phyloP scores from a whole-genome alignment of 306 rosid species.

The Cicer cuneatum region DNA sequence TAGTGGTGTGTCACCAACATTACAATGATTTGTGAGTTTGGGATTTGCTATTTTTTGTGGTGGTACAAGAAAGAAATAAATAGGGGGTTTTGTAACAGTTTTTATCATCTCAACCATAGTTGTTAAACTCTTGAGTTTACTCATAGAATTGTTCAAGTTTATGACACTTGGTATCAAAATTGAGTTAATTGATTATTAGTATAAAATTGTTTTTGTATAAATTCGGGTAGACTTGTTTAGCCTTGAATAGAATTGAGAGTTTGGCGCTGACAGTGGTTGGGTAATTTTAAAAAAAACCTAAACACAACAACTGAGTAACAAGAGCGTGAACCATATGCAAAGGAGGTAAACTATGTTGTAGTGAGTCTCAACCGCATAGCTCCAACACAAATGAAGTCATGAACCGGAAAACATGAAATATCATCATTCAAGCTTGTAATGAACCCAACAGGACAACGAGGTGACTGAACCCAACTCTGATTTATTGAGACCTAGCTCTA shows the following conservation, averaged over 20 bases:
- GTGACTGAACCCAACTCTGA: not conserved
- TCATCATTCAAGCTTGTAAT: not conserved
- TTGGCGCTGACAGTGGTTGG: not conserved
- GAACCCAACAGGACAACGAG: not conserved
- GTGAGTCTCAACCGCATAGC: not conserved
- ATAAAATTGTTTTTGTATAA: not conserved
- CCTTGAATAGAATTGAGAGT: not conserved
- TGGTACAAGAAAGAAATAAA: slow-evolving; percentile 18
- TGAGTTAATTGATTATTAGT: not conserved
- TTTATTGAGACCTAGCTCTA: not conserved
- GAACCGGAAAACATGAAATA: not conserved
- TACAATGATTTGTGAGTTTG: slow-evolving; percentile 12
- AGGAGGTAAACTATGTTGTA: not conserved
- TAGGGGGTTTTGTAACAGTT: not conserved
- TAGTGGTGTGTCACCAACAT: not conserved
- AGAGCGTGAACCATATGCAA: not conserved
- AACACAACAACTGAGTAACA: not conserved
- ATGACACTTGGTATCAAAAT: not conserved
- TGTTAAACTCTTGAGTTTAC: not conserved
- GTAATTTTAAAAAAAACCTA: not conserved
- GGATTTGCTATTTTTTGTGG: not conserved
- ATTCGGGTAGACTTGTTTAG: not conserved
- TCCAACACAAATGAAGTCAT: not conserved
- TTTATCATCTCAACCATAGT: not conserved
- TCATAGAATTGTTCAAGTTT: not conserved